Evolutionary conservation across 495 filamentous ascomycete genomes (phyloP), one percentile per base, ranked within the genome.

Genomic region (Hapsidospora chrysogenum): DNA sequence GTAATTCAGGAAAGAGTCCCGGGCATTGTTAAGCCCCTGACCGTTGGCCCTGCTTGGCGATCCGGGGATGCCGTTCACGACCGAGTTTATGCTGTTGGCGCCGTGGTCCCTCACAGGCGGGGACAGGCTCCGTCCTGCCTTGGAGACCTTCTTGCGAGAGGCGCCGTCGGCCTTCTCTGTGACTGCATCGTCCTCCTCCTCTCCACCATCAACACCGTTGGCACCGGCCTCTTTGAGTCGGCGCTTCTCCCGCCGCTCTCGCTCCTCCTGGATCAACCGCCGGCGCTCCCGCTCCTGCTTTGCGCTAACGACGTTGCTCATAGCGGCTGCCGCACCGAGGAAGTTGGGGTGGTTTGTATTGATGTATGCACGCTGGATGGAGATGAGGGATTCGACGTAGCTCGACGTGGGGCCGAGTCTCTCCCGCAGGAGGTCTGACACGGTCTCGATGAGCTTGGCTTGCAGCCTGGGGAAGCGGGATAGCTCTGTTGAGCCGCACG

Each of bases 281-380:
- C 85, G 85, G 50, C 80, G 72, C 50, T 96, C 89, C 50, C 85
- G 76, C 39, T 99, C 87, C 49, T 95, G 84, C 54, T 85, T 92
- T 47, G 78, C 84, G 47, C 76, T 79, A 25, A 99, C 87, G 33
- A 96, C 87, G 8, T 85, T 80, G 36, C 80, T 83, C 89, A 99
- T 99, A 17, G 89, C 89, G n/a, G 85, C 86, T 5, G 89, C 87
- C 9, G 89, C 89, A 29, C 89, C 92, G 15, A 95, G 71, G 63
- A 99, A 99, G 48, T 99, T 99, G 21, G 89, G 89, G 46, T 99
- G 89, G 51, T 99, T 99, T 27, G 89, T 99, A 57, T 99, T 99
- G 56, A 99, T 95, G 53, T 99, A 99, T 11, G 89, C 89, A 39
- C 89, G 70, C 57, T 99, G 89, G 21, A 99, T 99, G 9, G 87